Conservation (phyloP, 192 early-diverging fungal species). For the Coemansia sp. region DNA sequence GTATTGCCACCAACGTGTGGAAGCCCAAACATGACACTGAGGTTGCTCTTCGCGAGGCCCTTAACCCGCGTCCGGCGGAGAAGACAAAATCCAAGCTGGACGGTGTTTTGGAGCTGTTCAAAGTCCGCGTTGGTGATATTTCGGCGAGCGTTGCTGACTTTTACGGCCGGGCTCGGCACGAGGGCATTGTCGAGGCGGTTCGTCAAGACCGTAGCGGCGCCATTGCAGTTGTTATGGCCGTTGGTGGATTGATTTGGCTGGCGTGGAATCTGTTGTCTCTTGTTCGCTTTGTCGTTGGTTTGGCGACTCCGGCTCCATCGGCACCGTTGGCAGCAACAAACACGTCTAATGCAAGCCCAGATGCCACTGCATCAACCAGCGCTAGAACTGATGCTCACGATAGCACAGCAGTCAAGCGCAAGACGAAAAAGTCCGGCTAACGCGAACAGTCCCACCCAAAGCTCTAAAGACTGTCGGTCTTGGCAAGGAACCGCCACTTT, state of each 20-base stretch:
- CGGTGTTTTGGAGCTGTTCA: slow-evolving; percentile 24
- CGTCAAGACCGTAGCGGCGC: slow-evolving; percentile 36
- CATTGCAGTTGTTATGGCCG: slow-evolving; percentile 29
- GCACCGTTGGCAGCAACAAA: neutral
- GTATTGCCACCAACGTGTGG: slow-evolving; percentile 77
- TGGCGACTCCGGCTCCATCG: slow-evolving; percentile 5
- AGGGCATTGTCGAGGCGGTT: slow-evolving; percentile 27
- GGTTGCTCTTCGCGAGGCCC: slow-evolving; percentile 36
- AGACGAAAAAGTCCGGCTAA: slow-evolving; percentile 7
- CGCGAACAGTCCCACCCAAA: neutral
- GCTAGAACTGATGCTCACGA: slow-evolving; percentile 5
- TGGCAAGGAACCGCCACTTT: neutral
- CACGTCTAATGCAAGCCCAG: neutral
- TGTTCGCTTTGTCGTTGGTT: slow-evolving; percentile 14
- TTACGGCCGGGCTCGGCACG: slow-evolving; percentile 12
- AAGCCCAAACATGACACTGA: slow-evolving; percentile 73
- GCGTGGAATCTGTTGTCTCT: slow-evolving; percentile 33
- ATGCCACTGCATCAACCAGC: slow-evolving; percentile 5
- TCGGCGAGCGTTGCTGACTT: slow-evolving; percentile 25
- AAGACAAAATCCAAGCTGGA: slow-evolving; percentile 15
- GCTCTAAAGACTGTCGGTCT: neutral
- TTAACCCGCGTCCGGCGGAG: slow-evolving; percentile 28
- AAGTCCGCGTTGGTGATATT: slow-evolving; percentile 31
- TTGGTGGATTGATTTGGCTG: slow-evolving; percentile 34
- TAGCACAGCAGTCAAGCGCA: slow-evolving; percentile 21